phyloP scores from a whole-genome alignment of 1,139 yeast species.

The Geotrichum klebahnii region DNA sequence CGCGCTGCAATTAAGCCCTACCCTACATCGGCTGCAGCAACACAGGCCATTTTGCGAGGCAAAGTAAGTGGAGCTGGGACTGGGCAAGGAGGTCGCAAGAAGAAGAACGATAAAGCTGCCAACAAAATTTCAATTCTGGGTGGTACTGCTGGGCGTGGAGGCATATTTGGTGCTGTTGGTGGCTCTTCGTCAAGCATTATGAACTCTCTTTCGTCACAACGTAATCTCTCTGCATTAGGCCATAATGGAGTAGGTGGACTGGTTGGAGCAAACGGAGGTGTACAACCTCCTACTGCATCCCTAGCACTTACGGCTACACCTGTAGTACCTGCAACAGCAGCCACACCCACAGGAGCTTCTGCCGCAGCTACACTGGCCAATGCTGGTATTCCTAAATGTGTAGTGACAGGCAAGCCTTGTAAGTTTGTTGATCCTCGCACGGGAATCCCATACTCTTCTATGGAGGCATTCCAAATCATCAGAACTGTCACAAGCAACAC shows the following conservation, averaged over 20 bases:
- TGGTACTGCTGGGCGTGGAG: constrained; percentile 7
- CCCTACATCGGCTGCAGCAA: constrained; percentile 12
- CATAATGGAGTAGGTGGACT: neutral
- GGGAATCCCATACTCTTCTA: constrained; percentile 75
- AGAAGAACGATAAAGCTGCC: neutral
- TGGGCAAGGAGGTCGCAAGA: neutral
- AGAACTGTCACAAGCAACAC: constrained; percentile 63
- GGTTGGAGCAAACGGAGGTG: constrained; percentile 14
- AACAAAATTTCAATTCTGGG: constrained; percentile 1
- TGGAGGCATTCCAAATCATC: constrained; percentile 69
- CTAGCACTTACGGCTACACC: constrained; percentile 14
- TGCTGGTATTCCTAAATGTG: constrained; percentile 45
- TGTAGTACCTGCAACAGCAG: constrained; percentile 23
- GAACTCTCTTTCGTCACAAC: constrained; percentile 1
- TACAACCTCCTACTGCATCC: constrained; percentile 12
- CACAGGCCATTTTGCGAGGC: constrained; percentile 5
- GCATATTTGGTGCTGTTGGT: constrained; percentile 9
- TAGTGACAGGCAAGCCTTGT: constrained; percentile 74
- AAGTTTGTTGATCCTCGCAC: constrained; percentile 82
- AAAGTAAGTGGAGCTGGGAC: constrained; percentile 2
- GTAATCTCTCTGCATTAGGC: too few species aligned
- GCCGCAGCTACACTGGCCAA: constrained; percentile 22
- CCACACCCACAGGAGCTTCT: constrained; percentile 21
- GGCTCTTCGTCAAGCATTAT: constrained; percentile 10
- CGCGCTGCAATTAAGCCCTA: constrained; percentile 7